A percentile compares a stretch with the other conserved stretches of the same genome.
phyloP scores from a whole-genome alignment of 2,329 filamentous ascomycete genomes.

The Volutella citrinella region DNA sequence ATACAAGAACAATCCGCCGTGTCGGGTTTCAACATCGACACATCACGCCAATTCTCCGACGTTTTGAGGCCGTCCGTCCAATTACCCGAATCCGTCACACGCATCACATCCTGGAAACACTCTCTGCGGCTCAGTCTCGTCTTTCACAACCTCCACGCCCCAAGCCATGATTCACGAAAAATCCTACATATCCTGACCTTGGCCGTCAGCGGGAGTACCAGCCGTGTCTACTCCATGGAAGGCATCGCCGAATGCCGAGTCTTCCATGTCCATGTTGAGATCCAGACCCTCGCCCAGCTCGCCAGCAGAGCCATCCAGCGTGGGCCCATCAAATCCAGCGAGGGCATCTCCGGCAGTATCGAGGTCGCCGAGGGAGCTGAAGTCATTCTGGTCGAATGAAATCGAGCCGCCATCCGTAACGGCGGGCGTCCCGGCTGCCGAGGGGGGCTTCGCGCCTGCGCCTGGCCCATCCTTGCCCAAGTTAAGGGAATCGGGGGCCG shows the following conservation, averaged over 20 bases:
- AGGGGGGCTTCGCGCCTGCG: constrained; percentile 20
- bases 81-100: constrained; percentile 5
- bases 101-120: not conserved
- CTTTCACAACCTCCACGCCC: not conserved
- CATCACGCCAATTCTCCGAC: constrained; percentile 24
- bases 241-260: constrained; percentile 80
- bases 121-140: not conserved
- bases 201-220: constrained; percentile 34
- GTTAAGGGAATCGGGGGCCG: constrained; percentile 33
- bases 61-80: constrained; percentile 15
- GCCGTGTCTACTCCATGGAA: constrained; percentile 61
- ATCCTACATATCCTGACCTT: constrained; percentile 32
- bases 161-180: not conserved
- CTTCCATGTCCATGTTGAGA: constrained; percentile 67
- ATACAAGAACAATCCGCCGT: constrained; percentile 10
- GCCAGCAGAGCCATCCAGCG: constrained; percentile 41
- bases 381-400: constrained; percentile 56
- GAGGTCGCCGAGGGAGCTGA: constrained; percentile 61
- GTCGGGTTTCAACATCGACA: constrained; percentile 10
- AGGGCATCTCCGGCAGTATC: constrained; percentile 72
- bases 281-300: constrained; percentile 55
- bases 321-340: constrained; percentile 61
- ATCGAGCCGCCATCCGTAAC: constrained; percentile 40
- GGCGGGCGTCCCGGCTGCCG: constrained; percentile 21
- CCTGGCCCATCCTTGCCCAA: no score